Evolutionary conservation across 129 eudicot genomes (phyloP).

Genomic region (Centrapalus pauciflorus): DNA sequence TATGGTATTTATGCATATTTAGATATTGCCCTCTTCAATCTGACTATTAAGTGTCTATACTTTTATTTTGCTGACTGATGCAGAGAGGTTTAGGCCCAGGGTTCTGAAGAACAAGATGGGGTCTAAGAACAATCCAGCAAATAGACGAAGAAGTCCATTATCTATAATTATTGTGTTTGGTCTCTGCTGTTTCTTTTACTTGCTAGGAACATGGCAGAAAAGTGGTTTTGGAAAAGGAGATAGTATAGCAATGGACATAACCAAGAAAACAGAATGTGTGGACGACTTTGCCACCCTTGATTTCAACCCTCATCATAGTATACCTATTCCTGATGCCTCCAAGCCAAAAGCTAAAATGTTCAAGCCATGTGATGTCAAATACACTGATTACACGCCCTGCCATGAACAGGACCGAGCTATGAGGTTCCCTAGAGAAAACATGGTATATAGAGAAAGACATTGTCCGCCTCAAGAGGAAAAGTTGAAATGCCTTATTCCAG

Average conservation of each 20-base stretch:
- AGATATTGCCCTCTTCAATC: background rate
- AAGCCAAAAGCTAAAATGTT: slow-evolving; percentile 56
- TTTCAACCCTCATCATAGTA: slow-evolving; percentile 71
- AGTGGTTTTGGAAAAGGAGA: slow-evolving; percentile 93
- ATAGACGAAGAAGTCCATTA: slow-evolving; percentile 57
- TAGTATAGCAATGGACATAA: slow-evolving; percentile 58
- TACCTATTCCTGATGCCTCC: slow-evolving; percentile 42
- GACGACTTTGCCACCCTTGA: slow-evolving; percentile 50
- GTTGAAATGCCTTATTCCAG: slow-evolving; percentile 80
- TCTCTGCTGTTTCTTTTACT: slow-evolving; percentile 87
- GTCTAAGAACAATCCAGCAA: slow-evolving; percentile 49
- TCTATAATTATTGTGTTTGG: slow-evolving; percentile 70
- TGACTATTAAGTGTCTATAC: background rate
- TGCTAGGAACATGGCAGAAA: slow-evolving; percentile 91
- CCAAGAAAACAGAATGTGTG: slow-evolving; percentile 55
- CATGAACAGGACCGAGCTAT: slow-evolving; percentile 94
- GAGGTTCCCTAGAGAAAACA: slow-evolving; percentile 82
- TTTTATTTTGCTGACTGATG: slow-evolving; percentile 4
- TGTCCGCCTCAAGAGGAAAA: slow-evolving; percentile 85
- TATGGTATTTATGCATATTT: background rate
- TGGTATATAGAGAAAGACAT: slow-evolving; percentile 95
- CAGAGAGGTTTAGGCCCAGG: slow-evolving; percentile 25
- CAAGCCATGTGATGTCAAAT: slow-evolving; percentile 67
- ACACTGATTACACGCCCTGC: slow-evolving; percentile 82
- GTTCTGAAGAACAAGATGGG: slow-evolving; percentile 49